Evolutionary conservation across 2,329 filamentous ascomycete genomes (phyloP).

Genomic region (Botryotinia calthae): DNA sequence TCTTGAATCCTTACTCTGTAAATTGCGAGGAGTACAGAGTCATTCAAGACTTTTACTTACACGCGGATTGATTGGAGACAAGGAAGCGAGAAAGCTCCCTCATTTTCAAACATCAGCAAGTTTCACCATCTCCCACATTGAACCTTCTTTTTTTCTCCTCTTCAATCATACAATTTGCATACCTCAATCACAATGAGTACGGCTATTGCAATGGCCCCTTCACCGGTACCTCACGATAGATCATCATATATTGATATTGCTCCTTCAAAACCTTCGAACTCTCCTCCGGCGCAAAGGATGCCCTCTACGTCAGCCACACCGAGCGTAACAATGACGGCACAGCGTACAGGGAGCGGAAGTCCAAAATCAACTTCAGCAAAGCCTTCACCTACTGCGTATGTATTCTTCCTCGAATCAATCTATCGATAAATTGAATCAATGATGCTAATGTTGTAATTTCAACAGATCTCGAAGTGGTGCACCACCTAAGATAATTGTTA

Average conservation of each 20-base stretch:
- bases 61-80: slow-evolving; percentile 11
- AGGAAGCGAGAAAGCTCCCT: slow-evolving; percentile 19
- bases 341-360: slow-evolving; percentile 54
- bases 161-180: background rate
- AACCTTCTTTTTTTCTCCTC: slow-evolving; percentile 6
- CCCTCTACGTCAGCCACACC: slow-evolving; percentile 42
- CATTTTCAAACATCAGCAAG: slow-evolving; percentile 19
- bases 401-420: slow-evolving; percentile 24
- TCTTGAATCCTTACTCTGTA: background rate
- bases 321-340: slow-evolving; percentile 43
- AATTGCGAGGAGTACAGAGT: background rate
- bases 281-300: slow-evolving; percentile 34
- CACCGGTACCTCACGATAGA: slow-evolving; percentile 64
- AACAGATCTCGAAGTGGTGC: slow-evolving; percentile 51
- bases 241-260: slow-evolving; percentile 54
- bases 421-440: background rate
- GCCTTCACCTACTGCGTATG: slow-evolving; percentile 62
- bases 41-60: slow-evolving; percentile 5
- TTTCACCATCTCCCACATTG: slow-evolving; percentile 15
- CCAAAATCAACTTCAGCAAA: slow-evolving; percentile 50
- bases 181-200: slow-evolving; percentile 56
- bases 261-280: slow-evolving; percentile 38
- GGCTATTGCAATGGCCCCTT: slow-evolving; percentile 66
- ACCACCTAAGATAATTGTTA: slow-evolving; percentile 82
- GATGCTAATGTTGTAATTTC: slow-evolving; percentile 32